Base-by-base conservation (phyloP, 768 basidiomycete species). In the Lactarius vividus region DNA sequence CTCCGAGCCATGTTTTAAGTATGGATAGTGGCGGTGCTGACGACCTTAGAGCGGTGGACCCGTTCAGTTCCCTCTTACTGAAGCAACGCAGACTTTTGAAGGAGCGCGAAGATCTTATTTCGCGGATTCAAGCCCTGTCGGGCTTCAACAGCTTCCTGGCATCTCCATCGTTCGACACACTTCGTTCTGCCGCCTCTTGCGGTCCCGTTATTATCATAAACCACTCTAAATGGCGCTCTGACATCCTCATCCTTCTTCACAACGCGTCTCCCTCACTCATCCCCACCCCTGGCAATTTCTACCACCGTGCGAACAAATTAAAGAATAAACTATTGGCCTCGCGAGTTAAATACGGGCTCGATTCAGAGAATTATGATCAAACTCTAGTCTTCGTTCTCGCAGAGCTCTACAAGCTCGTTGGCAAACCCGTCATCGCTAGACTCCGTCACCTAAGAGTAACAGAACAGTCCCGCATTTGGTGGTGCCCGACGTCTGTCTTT, bases 381-480 rank as follows among this genome's bases (percentile, higher is more conserved):
- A 40, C 39, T 2, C 37, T 65, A 10, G 26, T 15, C 11, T 37
- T 33, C 8, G 59, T 59, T 28, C 64, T 64, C 28, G 10, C 37
- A 31, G n/a, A 28, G 15, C 57, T 69, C 23, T 63, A 62, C 55
- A 49, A 55, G 11, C 56, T 49, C 26, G 53, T 66, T 23, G 65
- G 53, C 5, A 26, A 13, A 6, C 57, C 53, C 8, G 54, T 69
- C 16, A 37, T 62, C 39, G 23, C 31, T 2, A 26, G 23, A 26
- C 35, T 61, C 18, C n/a, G 31, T 11, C 26, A 18, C 8, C 44
- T 65, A 1, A 37, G 28, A 1, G 29, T 61, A 6, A 35, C 31
- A 26, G 28, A 66, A 37, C 57, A 40, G 16, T 62, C 61, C n/a
- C 66, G 58, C 3, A 55, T 69, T 20, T 67, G 66, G 65, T 67